These are phyloP conservation scores for Dictyostelium intermedium DNA, from an alignment of 78 protist species.

Conservation along the genomic window DNA sequence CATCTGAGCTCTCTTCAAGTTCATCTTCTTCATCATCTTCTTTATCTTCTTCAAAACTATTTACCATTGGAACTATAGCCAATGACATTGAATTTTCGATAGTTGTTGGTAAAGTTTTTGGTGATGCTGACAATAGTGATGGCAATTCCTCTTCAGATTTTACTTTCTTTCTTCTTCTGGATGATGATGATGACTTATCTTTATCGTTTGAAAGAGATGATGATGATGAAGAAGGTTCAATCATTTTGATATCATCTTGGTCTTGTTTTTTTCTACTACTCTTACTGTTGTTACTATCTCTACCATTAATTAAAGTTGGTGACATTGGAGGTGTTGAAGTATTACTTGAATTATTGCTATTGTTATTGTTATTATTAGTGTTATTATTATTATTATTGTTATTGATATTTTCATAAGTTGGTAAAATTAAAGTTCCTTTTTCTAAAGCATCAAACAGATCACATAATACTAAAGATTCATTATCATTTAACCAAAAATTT, in stretches of 20 bases:
- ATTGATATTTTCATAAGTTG: neutral
- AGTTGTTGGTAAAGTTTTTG: neutral
- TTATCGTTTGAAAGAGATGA: neutral
- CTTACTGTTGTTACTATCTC: neutral
- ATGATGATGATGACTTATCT: neutral
- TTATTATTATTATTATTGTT: neutral
- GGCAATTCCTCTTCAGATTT: neutral
- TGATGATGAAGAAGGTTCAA: neutral
- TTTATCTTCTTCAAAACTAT: neutral
- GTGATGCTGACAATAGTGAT: neutral
- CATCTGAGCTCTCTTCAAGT: neutral
- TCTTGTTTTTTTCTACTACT: neutral
- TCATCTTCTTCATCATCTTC: neutral
- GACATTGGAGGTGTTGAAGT: slow-evolving; percentile 20
- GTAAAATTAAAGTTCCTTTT: slow-evolving; percentile 15
- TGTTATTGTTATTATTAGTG: neutral
- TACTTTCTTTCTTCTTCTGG: slow-evolving; percentile 1
- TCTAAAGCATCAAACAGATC: neutral
- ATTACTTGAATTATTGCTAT: too few species aligned
- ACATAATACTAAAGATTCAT: slow-evolving; percentile 20
- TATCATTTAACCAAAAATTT: slow-evolving; percentile 67
- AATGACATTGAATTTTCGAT: neutral
- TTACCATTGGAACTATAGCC: neutral
- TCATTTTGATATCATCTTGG: neutral
- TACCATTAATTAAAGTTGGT: neutral